phyloP scores from a whole-genome alignment of 2,329 filamentous ascomycete genomes.

The Ophiostoma tasmaniense region DNA sequence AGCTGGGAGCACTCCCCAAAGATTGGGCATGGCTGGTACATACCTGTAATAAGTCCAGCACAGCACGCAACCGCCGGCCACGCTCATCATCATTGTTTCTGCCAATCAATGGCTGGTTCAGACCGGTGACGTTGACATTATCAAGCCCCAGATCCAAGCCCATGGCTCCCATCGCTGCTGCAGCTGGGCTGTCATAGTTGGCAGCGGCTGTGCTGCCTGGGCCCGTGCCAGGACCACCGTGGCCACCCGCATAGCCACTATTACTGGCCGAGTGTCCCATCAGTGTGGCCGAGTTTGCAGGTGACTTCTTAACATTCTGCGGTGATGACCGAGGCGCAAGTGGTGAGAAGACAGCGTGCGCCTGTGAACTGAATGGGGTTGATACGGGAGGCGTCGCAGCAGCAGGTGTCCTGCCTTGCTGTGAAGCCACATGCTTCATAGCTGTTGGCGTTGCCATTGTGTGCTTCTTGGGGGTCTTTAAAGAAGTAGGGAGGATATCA shows the following conservation, averaged over 20 bases:
- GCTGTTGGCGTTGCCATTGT: constrained; percentile 44
- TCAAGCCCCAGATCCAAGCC: constrained; percentile 46
- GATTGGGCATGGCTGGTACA: neutral
- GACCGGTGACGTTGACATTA: constrained; percentile 40
- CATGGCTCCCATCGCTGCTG: constrained; percentile 51
- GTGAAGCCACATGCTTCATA: constrained; percentile 42
- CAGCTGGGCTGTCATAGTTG: constrained; percentile 57
- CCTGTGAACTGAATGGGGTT: constrained; percentile 53
- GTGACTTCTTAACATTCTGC: constrained; percentile 56
- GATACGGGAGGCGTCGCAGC: constrained; percentile 57
- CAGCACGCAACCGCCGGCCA: constrained; percentile 44
- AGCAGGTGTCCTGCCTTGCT: constrained; percentile 43
- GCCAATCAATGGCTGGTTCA: constrained; percentile 28
- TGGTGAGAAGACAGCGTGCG: constrained; percentile 52
- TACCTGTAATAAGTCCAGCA: constrained; percentile 44
- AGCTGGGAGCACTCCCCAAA: constrained; percentile 4
- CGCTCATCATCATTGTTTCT: constrained; percentile 41
- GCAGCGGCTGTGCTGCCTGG: constrained; percentile 33
- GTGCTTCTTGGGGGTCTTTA: neutral
- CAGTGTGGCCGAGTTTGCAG: constrained; percentile 43
- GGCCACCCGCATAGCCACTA: constrained; percentile 10
- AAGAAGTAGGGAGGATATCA: too few species aligned
- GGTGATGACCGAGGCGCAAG: constrained; percentile 48
- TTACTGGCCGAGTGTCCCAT: constrained; percentile 35
- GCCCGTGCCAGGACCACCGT: constrained; percentile 4